Evolutionary conservation across 257 asterid genomes (phyloP), one percentile per base, ranked within the genome.

Genomic region (Solanum commersonii): DNA sequence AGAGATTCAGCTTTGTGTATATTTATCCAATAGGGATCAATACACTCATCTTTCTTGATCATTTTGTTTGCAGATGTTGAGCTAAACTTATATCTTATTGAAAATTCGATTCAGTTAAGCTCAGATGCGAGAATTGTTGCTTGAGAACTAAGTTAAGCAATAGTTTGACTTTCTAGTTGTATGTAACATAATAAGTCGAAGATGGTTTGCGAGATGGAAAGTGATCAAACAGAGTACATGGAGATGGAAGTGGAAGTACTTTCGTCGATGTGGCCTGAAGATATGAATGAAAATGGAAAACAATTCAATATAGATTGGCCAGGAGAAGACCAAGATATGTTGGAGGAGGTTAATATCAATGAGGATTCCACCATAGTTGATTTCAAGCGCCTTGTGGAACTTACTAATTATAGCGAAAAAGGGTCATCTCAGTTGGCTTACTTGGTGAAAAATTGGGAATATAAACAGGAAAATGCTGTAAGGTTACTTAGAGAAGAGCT

Each of bases 251-350:
- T 93, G 22, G 96, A 91, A 88, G 88, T 94, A 90, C 95, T 96
- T n/a, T 90, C 98, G 22, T 96, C 98, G 6, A 96, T 96, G 99
- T 96, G 99, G 99, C 99, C 98, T 4, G 98, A 96, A 84, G 98
- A 94, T 88, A 94, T 95, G 82, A 96, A 94, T 31, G 98, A 94
- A 85, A 98, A 93, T 3, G 96, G 98, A 8, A 91, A 94, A 56
- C 98, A 94, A 76, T 96, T 96, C 94, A 95, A 95, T 25, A 92
- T 96, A 0, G 99, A 96, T 87, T 89, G 89, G 83, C 99, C 98
- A 23, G 92, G 94, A 25, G 93, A 90, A 8, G 98, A 96, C 91
- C 95, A 91, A 87, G 99, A 95, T 78, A 96, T 96, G 99, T 90
- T 96, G 77, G 94, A 95, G 87, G 96, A 96, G 83, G 93, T 96